Percentiles rank a stretch among this genome's conserved stretches.
Conservation (phyloP, 164 flowering plant species). For the Vitis cinerea region DNA sequence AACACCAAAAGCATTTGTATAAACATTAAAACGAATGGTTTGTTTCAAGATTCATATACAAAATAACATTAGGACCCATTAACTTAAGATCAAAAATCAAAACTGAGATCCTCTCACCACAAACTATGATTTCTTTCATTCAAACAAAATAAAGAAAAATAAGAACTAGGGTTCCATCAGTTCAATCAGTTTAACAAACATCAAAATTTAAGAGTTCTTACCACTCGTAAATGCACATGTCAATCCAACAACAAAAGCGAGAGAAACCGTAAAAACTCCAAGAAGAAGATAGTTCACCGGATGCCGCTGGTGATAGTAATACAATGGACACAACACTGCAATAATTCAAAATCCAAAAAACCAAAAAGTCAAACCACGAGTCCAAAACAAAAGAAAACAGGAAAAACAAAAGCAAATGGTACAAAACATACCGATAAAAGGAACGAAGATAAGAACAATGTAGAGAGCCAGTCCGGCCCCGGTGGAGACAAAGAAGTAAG, state of each 20-base stretch:
- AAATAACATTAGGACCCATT: too few relatives aligned
- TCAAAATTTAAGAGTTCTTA: slow-evolving; percentile 16
- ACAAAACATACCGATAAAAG: slow-evolving; percentile 47
- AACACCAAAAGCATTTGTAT: too few relatives aligned
- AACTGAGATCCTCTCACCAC: too few relatives aligned
- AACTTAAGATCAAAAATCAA: too few relatives aligned
- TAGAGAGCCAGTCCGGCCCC: slow-evolving; percentile 58
- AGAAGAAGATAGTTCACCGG: slow-evolving; percentile 64
- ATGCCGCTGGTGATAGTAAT: slow-evolving; percentile 53
- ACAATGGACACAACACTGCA: slow-evolving; percentile 62
- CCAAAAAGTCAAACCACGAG: background rate
- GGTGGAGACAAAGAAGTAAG: slow-evolving; percentile 43
- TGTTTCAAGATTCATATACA: too few relatives aligned
- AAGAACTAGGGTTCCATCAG: background rate
- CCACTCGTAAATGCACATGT: slow-evolving; percentile 62
- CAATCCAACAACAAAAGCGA: slow-evolving; percentile 54
- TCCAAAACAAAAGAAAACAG: background rate
- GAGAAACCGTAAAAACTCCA: slow-evolving; percentile 49
- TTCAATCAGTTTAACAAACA: background rate
- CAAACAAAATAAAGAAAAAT: background rate
- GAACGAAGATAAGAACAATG: slow-evolving; percentile 45
- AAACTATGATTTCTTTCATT: too few relatives aligned
- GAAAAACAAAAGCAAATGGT: background rate
- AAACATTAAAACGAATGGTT: too few relatives aligned
- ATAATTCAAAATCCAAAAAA: background rate